Evolutionary conservation across 345 rosid species (phyloP).

Genomic region (Noccaea bulbosa): DNA sequence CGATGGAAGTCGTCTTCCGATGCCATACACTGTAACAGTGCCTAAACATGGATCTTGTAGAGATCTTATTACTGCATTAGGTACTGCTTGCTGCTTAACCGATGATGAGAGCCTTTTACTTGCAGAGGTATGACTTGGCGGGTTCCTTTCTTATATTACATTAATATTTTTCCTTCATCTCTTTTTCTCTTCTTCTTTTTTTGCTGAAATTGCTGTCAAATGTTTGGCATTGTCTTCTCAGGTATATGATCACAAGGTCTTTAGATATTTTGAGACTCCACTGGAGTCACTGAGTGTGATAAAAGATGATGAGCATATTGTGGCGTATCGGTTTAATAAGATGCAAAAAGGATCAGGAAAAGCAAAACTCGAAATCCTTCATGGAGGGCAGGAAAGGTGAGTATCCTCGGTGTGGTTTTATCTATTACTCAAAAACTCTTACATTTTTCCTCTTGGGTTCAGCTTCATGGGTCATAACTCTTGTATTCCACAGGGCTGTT

Average conservation of each 20-base stretch:
- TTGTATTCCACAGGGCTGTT: slow-evolving; percentile 36
- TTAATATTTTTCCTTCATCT: not conserved
- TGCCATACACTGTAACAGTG: slow-evolving; percentile 85
- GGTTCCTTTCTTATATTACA: not conserved
- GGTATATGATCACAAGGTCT: slow-evolving; percentile 77
- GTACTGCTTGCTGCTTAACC: slow-evolving; percentile 77
- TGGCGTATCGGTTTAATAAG: slow-evolving; percentile 69
- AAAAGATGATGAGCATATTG: slow-evolving; percentile 89
- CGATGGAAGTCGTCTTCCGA: slow-evolving; percentile 82
- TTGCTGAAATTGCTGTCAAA: slow-evolving; percentile 11
- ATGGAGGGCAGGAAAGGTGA: slow-evolving; percentile 72
- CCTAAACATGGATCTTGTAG: slow-evolving; percentile 75
- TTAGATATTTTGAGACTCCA: slow-evolving; percentile 66
- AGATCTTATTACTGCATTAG: slow-evolving; percentile 76
- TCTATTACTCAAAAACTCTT: slow-evolving; percentile 20
- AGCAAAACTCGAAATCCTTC: slow-evolving; percentile 68
- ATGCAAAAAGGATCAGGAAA: slow-evolving; percentile 58
- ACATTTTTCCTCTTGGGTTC: slow-evolving; percentile 6
- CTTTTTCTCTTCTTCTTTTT: slow-evolving; percentile 20
- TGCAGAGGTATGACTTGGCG: slow-evolving; percentile 65
- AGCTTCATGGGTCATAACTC: slow-evolving; percentile 23
- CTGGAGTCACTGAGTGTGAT: slow-evolving; percentile 60
- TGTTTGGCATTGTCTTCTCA: slow-evolving; percentile 41
- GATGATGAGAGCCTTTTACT: slow-evolving; percentile 78
- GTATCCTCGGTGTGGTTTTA: slow-evolving; percentile 32